Base-by-base conservation (phyloP, 176 grass and related monocot genomes). In the Carex scoparia region DNA sequence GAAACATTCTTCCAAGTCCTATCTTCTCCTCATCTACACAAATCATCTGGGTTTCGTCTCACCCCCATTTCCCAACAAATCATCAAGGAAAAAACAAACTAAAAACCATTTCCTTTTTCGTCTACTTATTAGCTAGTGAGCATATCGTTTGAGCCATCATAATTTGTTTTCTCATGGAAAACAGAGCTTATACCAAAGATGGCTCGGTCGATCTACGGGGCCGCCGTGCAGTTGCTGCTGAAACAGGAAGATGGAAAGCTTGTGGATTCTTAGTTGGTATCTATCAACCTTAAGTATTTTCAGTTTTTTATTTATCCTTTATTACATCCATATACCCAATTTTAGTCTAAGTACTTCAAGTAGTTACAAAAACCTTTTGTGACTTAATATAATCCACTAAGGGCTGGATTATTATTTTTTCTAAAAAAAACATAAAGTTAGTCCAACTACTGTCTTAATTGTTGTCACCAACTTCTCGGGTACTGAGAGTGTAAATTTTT, bases 221-320 rank as follows among this genome's bases (percentile, higher is more conserved):
- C 53, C 87, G 87, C 18, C 94, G 89, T 7, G 91, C 32, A 11
- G 3, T 89, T 56, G 89, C 94, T 28, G 66, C 89, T 0, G 63
- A 58, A 73, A 95, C 94, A 3, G 94, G 94, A 3, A 87, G 89
- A 54, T 95, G 94, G 94, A 91, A 85, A 63, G 94, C 94, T 64
- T 95, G 94, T 76, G 75, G 83, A 73, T 95, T 92, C 85, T 71
- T 95, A 58, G 94, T 95, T 18, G 93, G 93, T 94, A 60, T 11
- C 10, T 79, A 10, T 60, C 10, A 37, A 80, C 0, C 1, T 28
- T 0, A 16, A 2, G 32, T 16, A 14, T 69, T 23, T n/a, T 72
- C 3, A n/a, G 8, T 42, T 69, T 35, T 69, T 5, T 46, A 11
- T 23, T 6, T 42, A 27, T 49, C 11, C 55, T 63, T 81, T 60